Percentiles rank a stretch among this genome's conserved stretches.
Conservation (phyloP, 305 asterid genomes). For the Fraxinus floribunda region DNA sequence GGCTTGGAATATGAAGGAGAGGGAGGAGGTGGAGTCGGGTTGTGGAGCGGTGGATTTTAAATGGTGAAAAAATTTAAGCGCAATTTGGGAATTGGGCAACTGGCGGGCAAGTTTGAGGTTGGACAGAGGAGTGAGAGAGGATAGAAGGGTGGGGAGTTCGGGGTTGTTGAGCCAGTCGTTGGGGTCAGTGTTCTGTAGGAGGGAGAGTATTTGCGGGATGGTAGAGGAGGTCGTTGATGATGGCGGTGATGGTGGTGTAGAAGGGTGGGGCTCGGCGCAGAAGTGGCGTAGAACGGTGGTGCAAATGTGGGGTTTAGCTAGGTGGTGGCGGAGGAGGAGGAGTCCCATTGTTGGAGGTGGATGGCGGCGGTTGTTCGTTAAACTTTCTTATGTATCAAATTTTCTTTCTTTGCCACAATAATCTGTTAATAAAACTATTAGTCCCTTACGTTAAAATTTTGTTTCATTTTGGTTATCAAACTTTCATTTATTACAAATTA, state of each 20-base stretch:
- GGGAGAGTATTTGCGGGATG: conserved; percentile 37
- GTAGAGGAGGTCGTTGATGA: conserved; percentile 17
- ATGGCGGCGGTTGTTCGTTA: background rate
- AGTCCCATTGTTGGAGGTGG: background rate
- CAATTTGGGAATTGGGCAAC: conserved; percentile 51
- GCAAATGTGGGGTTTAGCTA: background rate
- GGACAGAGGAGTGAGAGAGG: conserved; percentile 41
- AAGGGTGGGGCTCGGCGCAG: conserved; percentile 15
- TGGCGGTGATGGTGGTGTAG: conserved; percentile 18
- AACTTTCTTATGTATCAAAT: background rate
- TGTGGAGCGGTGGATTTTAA: conserved; percentile 31
- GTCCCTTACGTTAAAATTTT: background rate
- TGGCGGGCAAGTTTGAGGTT: conserved; percentile 61
- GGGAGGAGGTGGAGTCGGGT: conserved; percentile 21
- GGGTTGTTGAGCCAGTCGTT: conserved; percentile 51
- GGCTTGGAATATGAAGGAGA: conserved; percentile 63
- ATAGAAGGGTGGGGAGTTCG: conserved; percentile 49
- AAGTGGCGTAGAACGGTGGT: conserved; percentile 32
- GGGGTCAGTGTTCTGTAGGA: conserved; percentile 53
- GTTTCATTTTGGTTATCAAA: background rate
- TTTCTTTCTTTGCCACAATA: background rate
- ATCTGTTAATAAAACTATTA: background rate
- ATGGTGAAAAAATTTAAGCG: conserved; percentile 52
- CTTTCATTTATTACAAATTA: background rate
- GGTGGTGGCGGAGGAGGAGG: conserved; percentile 21